Evolutionary conservation across 352 stramenopile genomes (phyloP).

Genomic region (Globisporangium echinulatum): DNA sequence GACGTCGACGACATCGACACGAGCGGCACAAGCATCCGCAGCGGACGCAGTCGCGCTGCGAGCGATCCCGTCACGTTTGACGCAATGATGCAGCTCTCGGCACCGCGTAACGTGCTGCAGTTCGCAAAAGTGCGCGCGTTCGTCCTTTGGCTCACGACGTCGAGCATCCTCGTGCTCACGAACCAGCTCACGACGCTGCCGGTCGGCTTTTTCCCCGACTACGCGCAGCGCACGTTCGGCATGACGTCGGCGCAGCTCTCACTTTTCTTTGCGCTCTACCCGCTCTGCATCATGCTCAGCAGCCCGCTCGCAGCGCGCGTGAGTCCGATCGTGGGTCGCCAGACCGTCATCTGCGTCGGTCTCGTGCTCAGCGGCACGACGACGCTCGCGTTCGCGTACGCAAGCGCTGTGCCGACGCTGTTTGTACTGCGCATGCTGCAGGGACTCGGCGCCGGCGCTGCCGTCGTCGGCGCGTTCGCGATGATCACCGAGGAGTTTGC

Average conservation of each 20-base stretch:
- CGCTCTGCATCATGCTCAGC: conserved; percentile 69
- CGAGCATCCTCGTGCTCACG: conserved; percentile 53
- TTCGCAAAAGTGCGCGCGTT: conserved; percentile 31
- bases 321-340: conserved; percentile 36
- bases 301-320: conserved; percentile 45
- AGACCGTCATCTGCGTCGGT: conserved; percentile 65
- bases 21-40: conserved; percentile 22
- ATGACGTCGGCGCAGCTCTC: conserved; percentile 46
- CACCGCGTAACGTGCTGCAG: conserved; percentile 46
- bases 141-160: conserved; percentile 42
- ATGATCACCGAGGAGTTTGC: conserved; percentile 68
- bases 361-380: conserved; percentile 54
- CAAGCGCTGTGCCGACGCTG: conserved; percentile 22
- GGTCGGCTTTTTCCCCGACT: conserved; percentile 68
- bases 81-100: conserved; percentile 56
- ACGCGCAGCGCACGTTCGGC: conserved; percentile 35
- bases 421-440: conserved; percentile 54
- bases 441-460: conserved; percentile 47
- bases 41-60: conserved; percentile 1
- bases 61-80: conserved; percentile 40
- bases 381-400: conserved; percentile 66
- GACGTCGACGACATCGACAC: conserved; percentile 25
- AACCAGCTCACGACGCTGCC: conserved; percentile 72
- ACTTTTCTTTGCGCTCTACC: conserved; percentile 70
- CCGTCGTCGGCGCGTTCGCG: conserved; percentile 57